Conservation (phyloP, 164 flowering plant species). For the Amborella trichopoda region DNA sequence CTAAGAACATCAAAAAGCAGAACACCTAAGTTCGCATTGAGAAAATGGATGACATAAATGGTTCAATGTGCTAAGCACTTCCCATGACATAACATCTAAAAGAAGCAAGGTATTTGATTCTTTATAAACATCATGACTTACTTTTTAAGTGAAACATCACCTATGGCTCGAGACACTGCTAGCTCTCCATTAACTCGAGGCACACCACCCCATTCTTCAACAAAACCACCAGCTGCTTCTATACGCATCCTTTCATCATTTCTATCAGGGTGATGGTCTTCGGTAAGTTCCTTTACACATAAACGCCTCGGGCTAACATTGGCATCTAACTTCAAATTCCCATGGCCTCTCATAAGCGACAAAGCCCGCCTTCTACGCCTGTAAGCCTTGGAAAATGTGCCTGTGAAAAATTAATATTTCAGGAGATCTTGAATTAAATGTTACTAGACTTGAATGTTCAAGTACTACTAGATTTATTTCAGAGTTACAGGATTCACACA, state of each 20-base stretch:
- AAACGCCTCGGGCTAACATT: conserved; percentile 32
- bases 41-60: not conserved
- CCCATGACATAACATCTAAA: no score
- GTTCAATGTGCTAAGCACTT: no score
- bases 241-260: conserved; percentile 84
- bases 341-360: conserved; percentile 23
- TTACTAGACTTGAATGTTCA: no score
- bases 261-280: conserved; percentile 89
- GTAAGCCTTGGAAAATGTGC: conserved; percentile 39
- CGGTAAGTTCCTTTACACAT: conserved; percentile 71
- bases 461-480: no score
- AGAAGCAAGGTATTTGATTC: no score
- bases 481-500: no score
- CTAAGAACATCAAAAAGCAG: no score
- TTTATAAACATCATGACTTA: no score
- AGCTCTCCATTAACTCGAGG: conserved; percentile 86
- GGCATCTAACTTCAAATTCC: conserved; percentile 17
- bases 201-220: conserved; percentile 64
- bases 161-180: conserved; percentile 88
- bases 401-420: no score
- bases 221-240: conserved; percentile 89
- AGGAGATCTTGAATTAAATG: no score
- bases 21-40: not conserved
- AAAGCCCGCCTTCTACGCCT: conserved; percentile 37
- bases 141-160: conserved; percentile 79